Conservation (phyloP, 768 basidiomycete genomes). For the Trametes cinnabarina region DNA sequence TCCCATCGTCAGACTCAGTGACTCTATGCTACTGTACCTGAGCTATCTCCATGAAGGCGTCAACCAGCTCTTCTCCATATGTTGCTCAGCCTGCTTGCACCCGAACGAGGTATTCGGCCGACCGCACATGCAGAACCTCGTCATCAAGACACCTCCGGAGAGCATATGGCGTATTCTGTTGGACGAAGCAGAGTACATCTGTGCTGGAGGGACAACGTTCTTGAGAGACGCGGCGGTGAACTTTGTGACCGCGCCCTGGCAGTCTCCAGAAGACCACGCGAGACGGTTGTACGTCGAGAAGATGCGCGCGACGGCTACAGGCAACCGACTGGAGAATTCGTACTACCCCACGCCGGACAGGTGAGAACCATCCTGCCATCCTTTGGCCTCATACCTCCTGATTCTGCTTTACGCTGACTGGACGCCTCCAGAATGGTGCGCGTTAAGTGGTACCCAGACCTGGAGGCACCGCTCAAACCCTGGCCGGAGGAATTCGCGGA, state of each 20-base stretch:
- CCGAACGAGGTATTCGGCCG: neutral
- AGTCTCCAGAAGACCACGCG: neutral
- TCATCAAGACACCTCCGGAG: no score
- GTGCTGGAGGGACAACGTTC: neutral
- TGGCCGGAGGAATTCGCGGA: conserved; percentile 1
- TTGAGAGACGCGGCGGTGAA: neutral
- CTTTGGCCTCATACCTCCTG: neutral
- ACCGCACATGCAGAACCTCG: neutral
- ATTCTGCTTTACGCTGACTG: neutral
- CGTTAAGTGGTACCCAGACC: conserved; percentile 9
- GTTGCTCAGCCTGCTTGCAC: neutral
- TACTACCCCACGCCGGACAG: neutral
- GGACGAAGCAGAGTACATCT: neutral
- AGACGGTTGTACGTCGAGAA: neutral
- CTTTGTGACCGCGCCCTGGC: neutral
- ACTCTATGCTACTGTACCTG: neutral
- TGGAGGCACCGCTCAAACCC: neutral
- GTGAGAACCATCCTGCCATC: neutral
- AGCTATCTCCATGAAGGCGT: conserved; percentile 5
- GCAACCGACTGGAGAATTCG: neutral
- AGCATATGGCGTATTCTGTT: neutral
- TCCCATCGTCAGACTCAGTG: neutral
- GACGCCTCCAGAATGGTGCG: conserved; percentile 2
- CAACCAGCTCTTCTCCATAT: neutral
- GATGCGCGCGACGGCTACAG: neutral